These are phyloP conservation scores for Torulaspora indica DNA, from an alignment of 805 yeast species.

Conservation along the genomic window DNA sequence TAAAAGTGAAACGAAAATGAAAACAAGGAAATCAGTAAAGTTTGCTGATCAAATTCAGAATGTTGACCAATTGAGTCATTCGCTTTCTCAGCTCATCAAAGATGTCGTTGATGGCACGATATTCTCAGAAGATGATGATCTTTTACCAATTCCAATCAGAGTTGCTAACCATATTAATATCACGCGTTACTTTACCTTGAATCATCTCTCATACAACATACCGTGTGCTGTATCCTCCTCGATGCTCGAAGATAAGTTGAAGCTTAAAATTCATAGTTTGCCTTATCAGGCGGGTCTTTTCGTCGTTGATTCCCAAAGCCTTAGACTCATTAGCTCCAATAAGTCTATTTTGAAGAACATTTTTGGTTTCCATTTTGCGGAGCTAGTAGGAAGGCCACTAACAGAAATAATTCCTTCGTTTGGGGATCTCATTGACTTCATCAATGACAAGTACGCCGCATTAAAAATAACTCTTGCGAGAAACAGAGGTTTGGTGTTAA, in stretches of 20 bases:
- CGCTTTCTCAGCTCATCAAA: slow-evolving; percentile 27
- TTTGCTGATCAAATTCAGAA: slow-evolving; percentile 29
- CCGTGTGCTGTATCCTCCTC: slow-evolving; percentile 74
- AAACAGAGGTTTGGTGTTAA: slow-evolving; percentile 66
- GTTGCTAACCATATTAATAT: slow-evolving; percentile 47
- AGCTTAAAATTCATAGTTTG: slow-evolving; percentile 65
- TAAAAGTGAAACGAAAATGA: not conserved
- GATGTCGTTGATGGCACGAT: slow-evolving; percentile 30
- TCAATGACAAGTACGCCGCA: slow-evolving; percentile 37
- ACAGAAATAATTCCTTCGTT: slow-evolving; percentile 62
- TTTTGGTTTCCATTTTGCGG: slow-evolving; percentile 58
- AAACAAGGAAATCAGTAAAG: slow-evolving; percentile 25
- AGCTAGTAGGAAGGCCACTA: slow-evolving; percentile 45
- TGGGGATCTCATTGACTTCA: slow-evolving; percentile 36
- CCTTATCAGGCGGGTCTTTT: slow-evolving; percentile 88
- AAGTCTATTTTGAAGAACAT: slow-evolving; percentile 71
- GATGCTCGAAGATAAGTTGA: slow-evolving; percentile 45
- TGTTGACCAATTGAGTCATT: slow-evolving; percentile 26
- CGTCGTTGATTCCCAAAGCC: slow-evolving; percentile 51
- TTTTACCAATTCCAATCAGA: slow-evolving; percentile 34
- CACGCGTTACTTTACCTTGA: slow-evolving; percentile 60
- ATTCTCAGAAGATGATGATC: slow-evolving; percentile 27
- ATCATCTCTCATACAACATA: slow-evolving; percentile 43
- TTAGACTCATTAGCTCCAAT: slow-evolving; percentile 64
- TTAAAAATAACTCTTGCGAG: slow-evolving; percentile 39